Evolutionary conservation across 108 stramenopile genomes (phyloP).

Genomic region (Nitzschia palea): DNA sequence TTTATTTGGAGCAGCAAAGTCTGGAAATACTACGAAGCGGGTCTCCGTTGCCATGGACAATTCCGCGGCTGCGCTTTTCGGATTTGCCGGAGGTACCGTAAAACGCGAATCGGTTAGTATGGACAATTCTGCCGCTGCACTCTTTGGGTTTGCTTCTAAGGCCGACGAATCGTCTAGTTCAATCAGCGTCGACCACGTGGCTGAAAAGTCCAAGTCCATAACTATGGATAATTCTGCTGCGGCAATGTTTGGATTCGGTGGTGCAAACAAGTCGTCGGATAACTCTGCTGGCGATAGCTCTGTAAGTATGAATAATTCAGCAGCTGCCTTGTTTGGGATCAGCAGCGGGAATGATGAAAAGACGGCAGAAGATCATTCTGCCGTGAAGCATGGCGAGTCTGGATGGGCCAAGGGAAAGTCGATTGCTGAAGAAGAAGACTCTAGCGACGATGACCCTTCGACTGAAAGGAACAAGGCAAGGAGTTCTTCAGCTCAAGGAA

Average conservation of each 20-base stretch:
- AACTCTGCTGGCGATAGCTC: background rate
- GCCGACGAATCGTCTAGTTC: background rate
- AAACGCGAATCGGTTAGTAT: background rate
- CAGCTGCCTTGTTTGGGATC: conserved; percentile 29
- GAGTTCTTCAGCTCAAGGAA: background rate
- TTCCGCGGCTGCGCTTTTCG: conserved; percentile 20
- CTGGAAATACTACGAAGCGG: background rate
- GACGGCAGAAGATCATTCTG: too few species aligned
- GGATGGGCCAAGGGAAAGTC: background rate
- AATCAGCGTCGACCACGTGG: background rate
- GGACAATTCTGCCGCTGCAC: conserved; percentile 28
- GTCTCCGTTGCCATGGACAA: conserved; percentile 3
- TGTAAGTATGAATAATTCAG: conserved; percentile 22
- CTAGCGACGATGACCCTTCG: conserved; percentile 5
- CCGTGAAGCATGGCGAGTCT: too few species aligned
- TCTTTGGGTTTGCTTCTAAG: conserved; percentile 21
- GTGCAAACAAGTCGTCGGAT: background rate
- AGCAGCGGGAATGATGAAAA: background rate
- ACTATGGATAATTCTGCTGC: conserved; percentile 32
- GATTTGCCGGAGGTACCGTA: background rate
- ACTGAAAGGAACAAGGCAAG: background rate
- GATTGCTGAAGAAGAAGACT: background rate
- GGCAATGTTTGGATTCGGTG: conserved; percentile 20
- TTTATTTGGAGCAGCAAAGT: conserved; percentile 3
- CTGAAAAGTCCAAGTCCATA: background rate